Base-by-base conservation (phyloP, 2,329 filamentous ascomycete species). In the Penicillium sp. region DNA sequence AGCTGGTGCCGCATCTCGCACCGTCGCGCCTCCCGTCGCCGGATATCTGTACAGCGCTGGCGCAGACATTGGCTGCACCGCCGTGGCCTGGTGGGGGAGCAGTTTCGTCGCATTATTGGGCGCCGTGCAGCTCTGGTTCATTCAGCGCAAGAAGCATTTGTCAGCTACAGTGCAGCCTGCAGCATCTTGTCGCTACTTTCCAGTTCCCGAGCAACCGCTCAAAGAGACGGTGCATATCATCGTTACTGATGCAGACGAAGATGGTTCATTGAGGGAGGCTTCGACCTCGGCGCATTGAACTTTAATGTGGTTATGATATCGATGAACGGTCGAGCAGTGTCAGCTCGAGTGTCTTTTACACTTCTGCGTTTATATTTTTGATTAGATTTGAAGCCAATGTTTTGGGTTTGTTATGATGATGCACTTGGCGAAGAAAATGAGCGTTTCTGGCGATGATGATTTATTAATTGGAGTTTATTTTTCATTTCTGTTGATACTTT, bases 1-100 rank as follows among this genome's bases (percentile, higher is more conserved):
- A 2, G 81, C 77, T 1, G 82, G 81, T n/a, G 84, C 82, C 13
- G 75, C 79, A 3, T 80, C 79, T 41, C 73, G 82, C n/a, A 85
- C 80, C 0, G 57, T 85, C 26, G 80, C 81, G 1, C 82, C 81
- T 14, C 82, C 82, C 0, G 62, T 85, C 17, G 79, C 79, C 2
- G 82, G 82, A 2, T 71, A 79, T 20, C 68, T 86, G 3, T 86
- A 85, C 51, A 76, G 77, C 11, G 54, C 76, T 2, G 80, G 80
- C 3, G 74, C 71, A 20, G 63, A 72, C 15, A 64, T 77, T 16
- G 67, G 71, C 7, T 77, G 76, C 42, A 80, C 76, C 2, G 75
- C 75, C n/a, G 57, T 82, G 29, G 74, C 78, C 2, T 81, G 77
- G 76, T 81, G 76, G 76, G 72, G 64, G 12, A 79, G 74, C 39